These are phyloP conservation scores for Cryptococcus sp. DNA, from an alignment of 1,284 basidiomycete genomes.

Conservation along the genomic window DNA sequence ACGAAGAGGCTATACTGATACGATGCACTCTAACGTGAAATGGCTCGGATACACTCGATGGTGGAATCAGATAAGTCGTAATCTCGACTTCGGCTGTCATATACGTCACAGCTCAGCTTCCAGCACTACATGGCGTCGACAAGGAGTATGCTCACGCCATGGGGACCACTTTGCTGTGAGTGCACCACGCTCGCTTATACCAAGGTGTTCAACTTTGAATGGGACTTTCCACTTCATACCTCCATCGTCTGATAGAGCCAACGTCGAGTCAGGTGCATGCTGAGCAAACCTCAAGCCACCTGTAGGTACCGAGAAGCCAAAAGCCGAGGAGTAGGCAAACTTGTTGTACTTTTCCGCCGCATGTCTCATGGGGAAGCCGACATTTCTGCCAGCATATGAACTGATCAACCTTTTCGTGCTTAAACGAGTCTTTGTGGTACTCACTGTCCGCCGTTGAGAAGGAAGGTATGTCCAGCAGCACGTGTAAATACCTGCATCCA, in stretches of 20 bases:
- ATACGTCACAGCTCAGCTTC: not conserved
- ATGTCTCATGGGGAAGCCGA: constrained; percentile 16
- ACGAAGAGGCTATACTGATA: constrained; percentile 9
- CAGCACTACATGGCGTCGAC: not conserved
- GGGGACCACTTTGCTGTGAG: constrained; percentile 31
- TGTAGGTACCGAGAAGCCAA: constrained; percentile 71
- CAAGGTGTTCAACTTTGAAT: constrained; percentile 37
- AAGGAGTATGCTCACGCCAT: constrained; percentile 21
- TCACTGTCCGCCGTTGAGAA: constrained; percentile 22
- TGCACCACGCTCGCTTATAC: constrained; percentile 23
- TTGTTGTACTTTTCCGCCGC: constrained; percentile 67
- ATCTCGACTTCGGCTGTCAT: constrained; percentile 26
- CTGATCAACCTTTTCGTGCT: not conserved
- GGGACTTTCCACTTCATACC: constrained; percentile 67
- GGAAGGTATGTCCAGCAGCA: constrained; percentile 28
- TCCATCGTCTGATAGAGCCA: constrained; percentile 63
- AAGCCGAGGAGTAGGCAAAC: constrained; percentile 69
- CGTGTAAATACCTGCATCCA: constrained; percentile 33
- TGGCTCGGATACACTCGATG: constrained; percentile 14
- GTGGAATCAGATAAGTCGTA: constrained; percentile 32
- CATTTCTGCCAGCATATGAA: constrained; percentile 1
- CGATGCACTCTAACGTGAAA: constrained; percentile 36
- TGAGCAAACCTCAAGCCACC: constrained; percentile 67
- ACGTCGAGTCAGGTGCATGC: constrained; percentile 65
- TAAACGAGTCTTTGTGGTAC: constrained; percentile 55